Evolutionary conservation across 1,139 yeast species (phyloP).

Genomic region (Lodderomyces parapsilosis): DNA sequence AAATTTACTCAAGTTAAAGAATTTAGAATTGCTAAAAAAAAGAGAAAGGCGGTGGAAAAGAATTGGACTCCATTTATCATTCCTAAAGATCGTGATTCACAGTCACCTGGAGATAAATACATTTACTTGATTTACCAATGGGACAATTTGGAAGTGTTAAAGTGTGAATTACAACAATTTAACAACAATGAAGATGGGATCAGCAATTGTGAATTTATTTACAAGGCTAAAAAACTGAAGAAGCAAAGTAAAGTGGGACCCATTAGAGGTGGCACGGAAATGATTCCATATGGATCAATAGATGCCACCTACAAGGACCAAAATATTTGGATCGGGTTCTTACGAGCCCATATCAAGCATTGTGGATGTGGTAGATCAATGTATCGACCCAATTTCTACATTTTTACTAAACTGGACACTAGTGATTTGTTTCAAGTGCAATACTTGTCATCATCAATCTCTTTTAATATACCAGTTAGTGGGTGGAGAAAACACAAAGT

Average conservation of each 20-base stretch:
- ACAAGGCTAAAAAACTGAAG: constrained; percentile 18
- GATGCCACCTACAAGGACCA: not conserved
- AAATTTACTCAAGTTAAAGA: constrained; percentile 25
- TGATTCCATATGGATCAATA: constrained; percentile 19
- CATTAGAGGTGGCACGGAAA: constrained; percentile 39
- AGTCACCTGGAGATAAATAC: constrained; percentile 20
- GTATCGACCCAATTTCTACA: constrained; percentile 37
- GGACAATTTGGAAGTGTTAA: constrained; percentile 35
- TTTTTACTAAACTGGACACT: constrained; percentile 19
- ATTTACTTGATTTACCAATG: constrained; percentile 38
- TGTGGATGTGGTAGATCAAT: constrained; percentile 39
- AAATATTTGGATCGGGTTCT: constrained; percentile 37
- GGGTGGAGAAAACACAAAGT: constrained; percentile 30
- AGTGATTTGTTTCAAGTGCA: constrained; percentile 23
- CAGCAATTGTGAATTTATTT: constrained; percentile 32
- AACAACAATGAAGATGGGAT: constrained; percentile 12
- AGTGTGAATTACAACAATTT: constrained; percentile 24
- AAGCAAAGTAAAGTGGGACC: constrained; percentile 27
- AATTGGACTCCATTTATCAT: constrained; percentile 47
- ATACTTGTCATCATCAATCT: constrained; percentile 35
- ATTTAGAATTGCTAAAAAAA: constrained; percentile 21
- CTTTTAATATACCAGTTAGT: constrained; percentile 32
- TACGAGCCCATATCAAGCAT: constrained; percentile 32
- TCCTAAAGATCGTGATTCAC: constrained; percentile 18
- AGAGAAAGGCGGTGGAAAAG: constrained; percentile 25